Base-by-base conservation (phyloP, 2,329 filamentous ascomycete species). In the Fusarium caatingaense region DNA sequence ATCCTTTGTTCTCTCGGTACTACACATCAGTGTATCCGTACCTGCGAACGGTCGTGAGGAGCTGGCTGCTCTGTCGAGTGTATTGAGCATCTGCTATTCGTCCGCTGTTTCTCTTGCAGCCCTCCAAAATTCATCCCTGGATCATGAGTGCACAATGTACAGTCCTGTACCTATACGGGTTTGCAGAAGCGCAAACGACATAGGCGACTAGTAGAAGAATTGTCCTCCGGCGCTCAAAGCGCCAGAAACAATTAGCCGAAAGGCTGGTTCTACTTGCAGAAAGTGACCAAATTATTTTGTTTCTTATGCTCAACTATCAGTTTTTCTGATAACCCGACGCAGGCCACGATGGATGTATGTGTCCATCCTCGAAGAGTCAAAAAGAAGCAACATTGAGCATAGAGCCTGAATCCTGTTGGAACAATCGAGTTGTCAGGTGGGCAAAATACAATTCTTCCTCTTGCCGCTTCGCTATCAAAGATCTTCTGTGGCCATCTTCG, bases 101-200 rank as follows among this genome's bases (percentile, higher is more conserved):
- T 62, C 60, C 64, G 58, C 57, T 72, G 72, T 73, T 72, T 73
- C 68, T 64, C 50, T 48, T 51, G 61, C 54, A 54, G 41, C 60
- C 58, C 63, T 55, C 34, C 15, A 47, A 15, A 41, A 71, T 60
- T 63, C 66, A 56, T 59, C 59, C 46, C 68, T 60, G 64, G 65
- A 57, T 54, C 32, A 60, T 64, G 60, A 61, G 59, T 58, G 50
- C 62, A 23, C 28, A 32, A 34, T 21, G 40, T 53, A n/a, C 42
- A 27, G 42, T 20, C 54, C 44, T 73, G 68, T 74, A 74, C 72
- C 72, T 74, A 69, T 69, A 74, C 71, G 60, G 65, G 61, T 64
- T 63, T 64, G 62, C 56, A 66, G 59, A 69, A 66, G 64, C 57
- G 56, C 65, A 65, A 56, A 27, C 34, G n/a, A 50, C 23, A 16